A percentile compares a stretch with the other conserved stretches of the same genome.
Evolutionary conservation across 208 protist genomes (phyloP).

Genomic region (Leishmania arabica): DNA sequence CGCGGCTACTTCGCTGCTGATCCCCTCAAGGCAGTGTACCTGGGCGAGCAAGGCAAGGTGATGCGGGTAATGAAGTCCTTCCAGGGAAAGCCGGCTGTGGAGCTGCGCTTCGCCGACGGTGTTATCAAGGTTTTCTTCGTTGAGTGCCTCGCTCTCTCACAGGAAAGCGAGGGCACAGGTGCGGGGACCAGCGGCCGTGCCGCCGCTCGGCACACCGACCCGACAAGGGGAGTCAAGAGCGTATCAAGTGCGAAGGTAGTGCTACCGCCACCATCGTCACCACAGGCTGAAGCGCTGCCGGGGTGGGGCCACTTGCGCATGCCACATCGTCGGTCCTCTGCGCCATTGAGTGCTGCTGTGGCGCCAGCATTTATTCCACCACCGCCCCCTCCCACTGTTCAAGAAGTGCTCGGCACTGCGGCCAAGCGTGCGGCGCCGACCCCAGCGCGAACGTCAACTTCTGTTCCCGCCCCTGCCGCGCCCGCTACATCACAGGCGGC

Average conservation of each 20-base stretch:
- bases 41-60: conserved; percentile 75
- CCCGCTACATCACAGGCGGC: not conserved
- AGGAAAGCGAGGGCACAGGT: conserved; percentile 2
- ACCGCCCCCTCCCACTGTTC: not conserved
- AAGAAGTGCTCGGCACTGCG: not conserved
- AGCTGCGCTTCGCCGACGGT: conserved; percentile 85
- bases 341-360: not conserved
- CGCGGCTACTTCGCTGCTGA: conserved; percentile 62
- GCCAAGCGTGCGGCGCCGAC: conserved; percentile 1
- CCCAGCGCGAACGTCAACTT: not conserved
- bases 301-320: conserved; percentile 22
- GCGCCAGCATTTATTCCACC: conserved; percentile 5
- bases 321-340: conserved; percentile 22
- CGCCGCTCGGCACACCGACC: conserved; percentile 4
- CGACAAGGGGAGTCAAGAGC: conserved; percentile 1
- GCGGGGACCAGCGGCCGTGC: not conserved
- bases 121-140: conserved; percentile 76
- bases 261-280: conserved; percentile 2
- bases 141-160: conserved; percentile 58
- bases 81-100: conserved; percentile 78
- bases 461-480: not conserved
- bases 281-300: conserved; percentile 18
- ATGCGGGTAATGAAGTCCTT: conserved; percentile 64
- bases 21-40: conserved; percentile 79
- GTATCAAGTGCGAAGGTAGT: not conserved